phyloP scores from a whole-genome alignment of 2,329 filamentous ascomycete genomes.

The Claviceps sp. region DNA sequence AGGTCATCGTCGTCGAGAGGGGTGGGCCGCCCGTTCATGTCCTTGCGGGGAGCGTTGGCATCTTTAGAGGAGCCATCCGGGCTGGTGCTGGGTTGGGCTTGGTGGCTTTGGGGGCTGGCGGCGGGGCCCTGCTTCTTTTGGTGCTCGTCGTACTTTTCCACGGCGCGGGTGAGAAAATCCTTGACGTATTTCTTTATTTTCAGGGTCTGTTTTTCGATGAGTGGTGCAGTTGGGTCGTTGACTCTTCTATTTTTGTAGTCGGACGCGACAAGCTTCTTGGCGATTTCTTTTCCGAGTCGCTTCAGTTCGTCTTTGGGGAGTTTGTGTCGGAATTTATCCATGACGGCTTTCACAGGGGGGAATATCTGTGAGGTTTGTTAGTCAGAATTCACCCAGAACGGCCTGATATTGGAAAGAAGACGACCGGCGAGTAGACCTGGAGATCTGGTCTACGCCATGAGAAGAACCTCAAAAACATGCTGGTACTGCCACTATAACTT shows the following conservation, averaged over 20 bases:
- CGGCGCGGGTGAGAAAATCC: slow-evolving; percentile 76
- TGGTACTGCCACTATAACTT: slow-evolving; percentile 21
- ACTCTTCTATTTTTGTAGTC: slow-evolving; percentile 89
- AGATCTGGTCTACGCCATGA: too few species aligned
- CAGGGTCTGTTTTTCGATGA: slow-evolving; percentile 64
- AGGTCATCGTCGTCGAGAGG: slow-evolving; percentile 8
- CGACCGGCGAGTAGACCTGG: too few species aligned
- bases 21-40: not conserved
- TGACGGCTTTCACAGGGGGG: slow-evolving; percentile 71
- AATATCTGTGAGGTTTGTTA: slow-evolving; percentile 44
- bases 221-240: slow-evolving; percentile 55
- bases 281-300: slow-evolving; percentile 51
- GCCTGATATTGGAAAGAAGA: too few species aligned
- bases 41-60: not conserved
- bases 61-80: not conserved
- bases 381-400: not conserved
- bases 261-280: slow-evolving; percentile 79
- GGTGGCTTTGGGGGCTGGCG: not conserved
- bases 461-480: too few species aligned
- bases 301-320: slow-evolving; percentile 68
- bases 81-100: slow-evolving; percentile 1
- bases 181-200: slow-evolving; percentile 75
- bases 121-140: slow-evolving; percentile 40
- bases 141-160: slow-evolving; percentile 56
- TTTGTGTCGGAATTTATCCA: slow-evolving; percentile 77